phyloP scores from a whole-genome alignment of 2,329 filamentous ascomycete species.

The Fusarium penzigii region DNA sequence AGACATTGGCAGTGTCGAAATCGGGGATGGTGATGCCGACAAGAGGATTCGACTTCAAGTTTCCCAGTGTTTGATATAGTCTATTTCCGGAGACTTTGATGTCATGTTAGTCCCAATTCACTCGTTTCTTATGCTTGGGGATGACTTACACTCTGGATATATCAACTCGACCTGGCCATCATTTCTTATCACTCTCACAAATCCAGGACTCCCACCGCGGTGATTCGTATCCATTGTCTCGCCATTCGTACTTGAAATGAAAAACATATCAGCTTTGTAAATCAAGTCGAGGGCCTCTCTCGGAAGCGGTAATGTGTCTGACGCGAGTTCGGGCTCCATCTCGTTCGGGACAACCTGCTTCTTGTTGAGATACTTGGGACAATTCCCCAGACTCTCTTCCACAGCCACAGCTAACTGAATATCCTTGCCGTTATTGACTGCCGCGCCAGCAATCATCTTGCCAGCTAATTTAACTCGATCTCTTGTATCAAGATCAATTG shows the following conservation, averaged over 20 bases:
- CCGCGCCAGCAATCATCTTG: slow-evolving; percentile 64
- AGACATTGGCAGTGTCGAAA: slow-evolving; percentile 69
- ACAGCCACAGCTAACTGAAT: slow-evolving; percentile 66
- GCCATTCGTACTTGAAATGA: slow-evolving; percentile 69
- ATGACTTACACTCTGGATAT: slow-evolving; percentile 69
- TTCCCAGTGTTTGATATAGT: slow-evolving; percentile 81
- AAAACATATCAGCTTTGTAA: slow-evolving; percentile 70
- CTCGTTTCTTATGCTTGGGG: not conserved
- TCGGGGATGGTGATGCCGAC: slow-evolving; percentile 74
- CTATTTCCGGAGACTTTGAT: slow-evolving; percentile 70
- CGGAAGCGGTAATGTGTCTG: slow-evolving; percentile 46
- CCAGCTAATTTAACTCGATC: slow-evolving; percentile 76
- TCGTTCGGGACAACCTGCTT: slow-evolving; percentile 57
- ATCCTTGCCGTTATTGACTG: slow-evolving; percentile 40
- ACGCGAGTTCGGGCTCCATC: slow-evolving; percentile 52
- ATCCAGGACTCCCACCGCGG: slow-evolving; percentile 73
- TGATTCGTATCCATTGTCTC: slow-evolving; percentile 82
- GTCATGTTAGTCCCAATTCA: slow-evolving; percentile 9
- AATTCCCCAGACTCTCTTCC: slow-evolving; percentile 76
- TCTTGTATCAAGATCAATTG: slow-evolving; percentile 54
- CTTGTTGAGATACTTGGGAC: slow-evolving; percentile 83
- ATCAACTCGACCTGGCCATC: slow-evolving; percentile 54
- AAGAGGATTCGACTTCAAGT: slow-evolving; percentile 65
- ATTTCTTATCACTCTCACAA: slow-evolving; percentile 68
- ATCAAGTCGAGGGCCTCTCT: slow-evolving; percentile 60